Base-by-base conservation (phyloP, 2,329 filamentous ascomycete species). In the Septoria petroselini region DNA sequence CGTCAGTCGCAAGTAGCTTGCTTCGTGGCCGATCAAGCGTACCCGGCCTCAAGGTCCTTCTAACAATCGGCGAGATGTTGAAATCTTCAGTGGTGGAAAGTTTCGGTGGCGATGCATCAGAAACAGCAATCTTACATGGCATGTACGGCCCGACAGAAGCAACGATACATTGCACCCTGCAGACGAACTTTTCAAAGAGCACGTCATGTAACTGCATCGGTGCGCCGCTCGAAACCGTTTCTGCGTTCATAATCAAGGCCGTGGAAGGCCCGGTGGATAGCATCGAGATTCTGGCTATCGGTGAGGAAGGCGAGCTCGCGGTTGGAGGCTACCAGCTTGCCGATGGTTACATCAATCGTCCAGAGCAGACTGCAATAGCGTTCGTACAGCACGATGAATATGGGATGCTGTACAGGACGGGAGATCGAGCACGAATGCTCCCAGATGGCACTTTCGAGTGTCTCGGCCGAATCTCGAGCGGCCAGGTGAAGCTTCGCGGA, bases 61-160 rank as follows among this genome's bases (percentile, higher is more conserved):
- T 96, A 18, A 95, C 90, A 0, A 95, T 95, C 58, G 91, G 91
- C 4, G 91, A 96, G 68, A 95, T 95, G 90, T 78, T 96, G 29
- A 95, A 86, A 3, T 75, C 78, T 34, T 79, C 81, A 7, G 84
- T 96, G 1, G 76, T 95, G 17, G 72, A 80, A 29, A 88, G 94
- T 63, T 96, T 93, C 73, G 89, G 88, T 4, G 81, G 81, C 2
- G 71, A 73, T 7, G 62, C 68, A 0, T 64, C 63, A 0, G 70
- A 69, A 6, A 65, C 73, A 1, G 84, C 86, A 58, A 83, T 95
- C 35, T 75, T 96, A 1, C 91, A 88, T 79, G 91, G 84, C 27
- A 95, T 95, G 89, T 96, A 96, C 64, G 91, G 91, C 0, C 91
- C 91, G 1, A 96, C 91, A 0, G 91, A 96, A 70, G 88, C 88